These are phyloP conservation scores for Penicillium lagena DNA, from an alignment of 495 filamentous ascomycete species.

Conservation along the genomic window DNA sequence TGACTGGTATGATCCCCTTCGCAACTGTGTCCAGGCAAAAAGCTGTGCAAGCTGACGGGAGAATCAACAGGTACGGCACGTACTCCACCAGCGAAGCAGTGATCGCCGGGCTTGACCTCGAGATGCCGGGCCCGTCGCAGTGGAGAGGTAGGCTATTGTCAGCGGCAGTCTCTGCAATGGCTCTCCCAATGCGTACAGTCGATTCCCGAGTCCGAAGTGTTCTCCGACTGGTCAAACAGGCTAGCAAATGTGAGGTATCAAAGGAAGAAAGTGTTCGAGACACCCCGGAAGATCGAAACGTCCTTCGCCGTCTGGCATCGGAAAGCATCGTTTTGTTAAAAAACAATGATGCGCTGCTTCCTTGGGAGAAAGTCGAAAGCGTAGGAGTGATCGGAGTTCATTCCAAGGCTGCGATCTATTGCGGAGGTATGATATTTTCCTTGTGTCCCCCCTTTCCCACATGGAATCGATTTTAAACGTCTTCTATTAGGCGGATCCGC, in stretches of 20 bases:
- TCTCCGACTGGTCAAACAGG: slow-evolving; percentile 57
- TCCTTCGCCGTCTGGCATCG: slow-evolving; percentile 59
- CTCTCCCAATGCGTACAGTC: slow-evolving; percentile 49
- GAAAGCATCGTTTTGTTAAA: slow-evolving; percentile 76
- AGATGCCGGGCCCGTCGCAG: slow-evolving; percentile 66
- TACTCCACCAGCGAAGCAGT: slow-evolving; percentile 61
- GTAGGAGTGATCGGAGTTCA: slow-evolving; percentile 79
- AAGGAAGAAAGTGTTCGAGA: slow-evolving; percentile 60
- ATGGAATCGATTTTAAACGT: slow-evolving; percentile 63
- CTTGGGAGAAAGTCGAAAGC: slow-evolving; percentile 53
- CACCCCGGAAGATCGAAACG: slow-evolving; percentile 54
- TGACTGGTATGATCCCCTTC: slow-evolving; percentile 70
- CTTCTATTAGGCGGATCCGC: no score
- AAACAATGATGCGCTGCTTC: slow-evolving; percentile 62
- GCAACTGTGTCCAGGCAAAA: no score
- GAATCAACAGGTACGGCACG: slow-evolving; percentile 57
- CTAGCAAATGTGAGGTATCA: slow-evolving; percentile 52
- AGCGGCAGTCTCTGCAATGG: slow-evolving; percentile 54
- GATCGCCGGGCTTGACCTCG: slow-evolving; percentile 64
- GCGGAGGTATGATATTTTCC: slow-evolving; percentile 75
- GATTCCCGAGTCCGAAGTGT: slow-evolving; percentile 59
- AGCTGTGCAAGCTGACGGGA: no score
- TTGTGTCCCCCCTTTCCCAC: slow-evolving; percentile 74
- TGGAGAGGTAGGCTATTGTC: slow-evolving; percentile 56
- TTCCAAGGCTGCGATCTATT: slow-evolving; percentile 66